Percentiles rank a stretch among this genome's conserved stretches.
Conservation (phyloP, 768 basidiomycete species). For the Lactarius hatsudake region DNA sequence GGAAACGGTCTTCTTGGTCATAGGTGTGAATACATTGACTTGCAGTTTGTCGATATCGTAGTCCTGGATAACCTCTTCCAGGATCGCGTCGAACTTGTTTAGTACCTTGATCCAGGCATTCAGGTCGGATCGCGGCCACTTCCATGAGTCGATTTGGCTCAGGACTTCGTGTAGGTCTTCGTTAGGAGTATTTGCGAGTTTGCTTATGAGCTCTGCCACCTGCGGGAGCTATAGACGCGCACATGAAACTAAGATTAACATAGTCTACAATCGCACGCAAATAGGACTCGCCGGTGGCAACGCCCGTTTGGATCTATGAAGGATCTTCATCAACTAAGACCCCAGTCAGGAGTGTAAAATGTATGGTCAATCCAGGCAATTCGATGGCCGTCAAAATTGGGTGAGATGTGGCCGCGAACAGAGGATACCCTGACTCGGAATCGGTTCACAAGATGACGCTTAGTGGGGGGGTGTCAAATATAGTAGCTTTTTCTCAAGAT, state of each 20-base stretch:
- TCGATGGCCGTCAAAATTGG: conserved; percentile 9
- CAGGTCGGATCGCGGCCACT: conserved; percentile 93
- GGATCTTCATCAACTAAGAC: conserved; percentile 82
- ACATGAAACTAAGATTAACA: conserved; percentile 27
- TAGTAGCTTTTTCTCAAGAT: conserved; percentile 22
- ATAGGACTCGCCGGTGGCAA: conserved; percentile 63
- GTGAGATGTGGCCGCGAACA: conserved; percentile 15
- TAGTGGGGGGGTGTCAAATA: conserved; percentile 4
- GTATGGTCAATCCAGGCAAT: neutral
- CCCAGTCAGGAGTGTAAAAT: conserved; percentile 35
- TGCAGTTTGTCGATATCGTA: conserved; percentile 88
- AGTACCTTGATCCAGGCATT: conserved; percentile 96
- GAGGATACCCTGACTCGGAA: conserved; percentile 5
- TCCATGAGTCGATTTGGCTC: conserved; percentile 74
- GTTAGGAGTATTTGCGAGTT: conserved; percentile 60
- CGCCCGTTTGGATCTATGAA: conserved; percentile 79
- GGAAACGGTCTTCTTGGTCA: conserved; percentile 69
- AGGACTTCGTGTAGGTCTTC: conserved; percentile 72
- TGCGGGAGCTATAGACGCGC: conserved; percentile 59
- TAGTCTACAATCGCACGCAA: conserved; percentile 14
- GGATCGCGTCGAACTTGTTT: conserved; percentile 89
- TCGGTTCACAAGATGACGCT: conserved; percentile 21
- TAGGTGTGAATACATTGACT: conserved; percentile 69
- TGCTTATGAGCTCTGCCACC: conserved; percentile 76
- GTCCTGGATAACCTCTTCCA: conserved; percentile 77